phyloP scores from a whole-genome alignment of 2,329 filamentous ascomycete genomes.

The Monosporascus sp. region DNA sequence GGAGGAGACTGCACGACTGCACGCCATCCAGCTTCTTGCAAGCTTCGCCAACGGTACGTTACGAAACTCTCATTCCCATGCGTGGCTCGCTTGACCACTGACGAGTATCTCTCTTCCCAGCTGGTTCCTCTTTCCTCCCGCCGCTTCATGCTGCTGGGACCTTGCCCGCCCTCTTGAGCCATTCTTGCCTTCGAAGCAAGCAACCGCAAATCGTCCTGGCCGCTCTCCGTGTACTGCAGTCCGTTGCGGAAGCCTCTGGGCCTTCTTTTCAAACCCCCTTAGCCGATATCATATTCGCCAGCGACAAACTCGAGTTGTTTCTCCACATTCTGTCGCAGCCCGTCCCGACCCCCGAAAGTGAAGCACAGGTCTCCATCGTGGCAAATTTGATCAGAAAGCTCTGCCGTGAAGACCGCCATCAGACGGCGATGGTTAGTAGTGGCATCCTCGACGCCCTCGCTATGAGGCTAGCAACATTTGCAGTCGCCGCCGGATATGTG shows the following conservation, averaged over 20 bases:
- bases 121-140: slow-evolving; percentile 71
- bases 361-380: slow-evolving; percentile 58
- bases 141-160: slow-evolving; percentile 66
- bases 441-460: slow-evolving; percentile 77
- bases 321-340: slow-evolving; percentile 59
- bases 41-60: slow-evolving; percentile 76
- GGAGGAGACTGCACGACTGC: slow-evolving; percentile 64
- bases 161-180: slow-evolving; percentile 64
- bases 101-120: slow-evolving; percentile 37
- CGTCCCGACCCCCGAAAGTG: slow-evolving; percentile 44
- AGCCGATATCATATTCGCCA: slow-evolving; percentile 60
- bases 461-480: slow-evolving; percentile 65
- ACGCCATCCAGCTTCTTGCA: slow-evolving; percentile 78
- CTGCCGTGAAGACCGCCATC: slow-evolving; percentile 67
- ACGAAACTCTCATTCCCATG: slow-evolving; percentile 5
- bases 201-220: slow-evolving; percentile 64
- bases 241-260: slow-evolving; percentile 61
- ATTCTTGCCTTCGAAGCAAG: slow-evolving; percentile 60
- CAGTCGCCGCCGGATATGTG: slow-evolving; percentile 64
- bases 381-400: slow-evolving; percentile 50
- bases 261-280: slow-evolving; percentile 50
- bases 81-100: background rate
- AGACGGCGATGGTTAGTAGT: slow-evolving; percentile 62
- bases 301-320: slow-evolving; percentile 57
- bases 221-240: slow-evolving; percentile 68